Conservation (phyloP, 495 filamentous ascomycete species). For the Aspergillus ostianus region DNA sequence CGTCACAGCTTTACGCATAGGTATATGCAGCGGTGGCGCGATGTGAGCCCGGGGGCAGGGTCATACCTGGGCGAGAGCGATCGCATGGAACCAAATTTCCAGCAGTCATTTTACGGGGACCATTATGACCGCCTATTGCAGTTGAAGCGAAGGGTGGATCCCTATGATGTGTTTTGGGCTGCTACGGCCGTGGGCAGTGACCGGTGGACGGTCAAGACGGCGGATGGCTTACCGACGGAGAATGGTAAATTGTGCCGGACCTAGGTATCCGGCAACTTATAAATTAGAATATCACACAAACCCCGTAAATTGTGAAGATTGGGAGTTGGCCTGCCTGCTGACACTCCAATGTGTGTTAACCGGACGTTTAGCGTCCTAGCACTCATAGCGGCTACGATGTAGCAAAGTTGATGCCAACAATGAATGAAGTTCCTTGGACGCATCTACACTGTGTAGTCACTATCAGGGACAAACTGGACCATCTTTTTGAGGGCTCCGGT, state of each 20-base stretch:
- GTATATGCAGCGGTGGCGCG: conserved; percentile 51
- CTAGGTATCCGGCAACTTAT: no score
- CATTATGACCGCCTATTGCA: conserved; percentile 49
- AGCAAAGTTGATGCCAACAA: no score
- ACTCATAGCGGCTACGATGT: no score
- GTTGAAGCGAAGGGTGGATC: conserved; percentile 57
- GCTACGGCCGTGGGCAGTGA: conserved; percentile 54
- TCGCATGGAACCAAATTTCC: conserved; percentile 61
- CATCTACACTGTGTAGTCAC: no score
- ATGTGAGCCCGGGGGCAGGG: conserved; percentile 34
- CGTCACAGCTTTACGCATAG: conserved; percentile 34
- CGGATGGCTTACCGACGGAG: conserved; percentile 33
- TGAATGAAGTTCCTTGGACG: no score
- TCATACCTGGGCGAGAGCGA: conserved; percentile 46
- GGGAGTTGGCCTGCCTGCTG: background rate
- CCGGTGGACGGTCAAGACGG: conserved; percentile 40
- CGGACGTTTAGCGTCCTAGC: no score
- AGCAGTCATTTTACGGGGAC: conserved; percentile 60
- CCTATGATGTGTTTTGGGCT: conserved; percentile 53
- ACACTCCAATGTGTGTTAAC: no score
- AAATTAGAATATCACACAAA: no score
- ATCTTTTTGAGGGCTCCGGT: no score
- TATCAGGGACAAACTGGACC: no score
- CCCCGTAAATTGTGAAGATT: no score
- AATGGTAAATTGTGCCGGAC: conserved; percentile 36